Base-by-base conservation (phyloP, 2,329 filamentous ascomycete genomes). In the Lasiodiplodia citricola region DNA sequence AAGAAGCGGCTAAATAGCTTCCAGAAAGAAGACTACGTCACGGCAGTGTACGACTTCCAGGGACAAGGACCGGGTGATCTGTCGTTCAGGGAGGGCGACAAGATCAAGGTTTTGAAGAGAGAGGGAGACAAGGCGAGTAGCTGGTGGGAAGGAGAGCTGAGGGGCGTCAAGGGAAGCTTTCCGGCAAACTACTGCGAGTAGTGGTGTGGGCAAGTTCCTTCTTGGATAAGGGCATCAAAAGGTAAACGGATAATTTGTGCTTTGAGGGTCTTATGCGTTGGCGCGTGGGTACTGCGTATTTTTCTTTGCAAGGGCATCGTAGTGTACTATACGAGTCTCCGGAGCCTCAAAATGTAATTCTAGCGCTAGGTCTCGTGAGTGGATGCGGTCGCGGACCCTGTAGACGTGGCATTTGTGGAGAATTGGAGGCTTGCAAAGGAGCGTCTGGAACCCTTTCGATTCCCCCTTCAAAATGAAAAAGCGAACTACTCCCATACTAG, bases 121-220 rank as follows among this genome's bases (percentile, higher is more conserved):
- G 96, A 93, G 2, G 87, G 88, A 7, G 93, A 90, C 70, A 90
- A 47, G 10, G n/a, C 88, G 25, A 93, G 96, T 76, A 96, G 93
- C 92, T 96, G 93, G 93, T 94, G 92, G 92, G 87, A 92, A 70
- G 93, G 93, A 14, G 92, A 96, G 78, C 71, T 94, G 16, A 83
- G 84, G 51, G 92, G 92, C 0, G 78, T 83, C 31, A 86, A 85
- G 75, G 93, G 93, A 3, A 89, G 84, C 72, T 96, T 96, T 76
- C 93, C 93, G 0, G 93, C 93, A 7, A 96, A 96, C 79, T 96
- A 96, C 80, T 92, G 91, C 75, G 86, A 51, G 56, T n/a, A 50
- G 37, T 56, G 28, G 25, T n/a, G 54, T 23, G 7, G 16, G 28
- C 14, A 21, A 23, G 50, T 5, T 13, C 1, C 6, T 4, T 37